These are phyloP conservation scores for Nannochloropsis granulata DNA, from an alignment of 108 stramenopile species.

Conservation along the genomic window DNA sequence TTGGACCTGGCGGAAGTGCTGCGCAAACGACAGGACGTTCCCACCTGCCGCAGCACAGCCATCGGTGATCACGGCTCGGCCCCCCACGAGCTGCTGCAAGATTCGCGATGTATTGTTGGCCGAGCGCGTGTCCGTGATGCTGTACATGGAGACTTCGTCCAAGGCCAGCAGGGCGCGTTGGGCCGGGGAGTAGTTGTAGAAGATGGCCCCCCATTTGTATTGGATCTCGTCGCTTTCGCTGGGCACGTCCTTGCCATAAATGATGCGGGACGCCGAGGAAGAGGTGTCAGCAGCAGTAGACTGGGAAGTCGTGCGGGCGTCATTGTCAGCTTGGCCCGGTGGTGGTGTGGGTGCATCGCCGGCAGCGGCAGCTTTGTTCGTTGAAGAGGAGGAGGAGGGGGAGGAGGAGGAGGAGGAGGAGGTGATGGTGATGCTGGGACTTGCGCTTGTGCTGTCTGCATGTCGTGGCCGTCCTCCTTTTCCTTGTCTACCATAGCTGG, in stretches of 20 bases:
- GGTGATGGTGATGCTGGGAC: too few species aligned
- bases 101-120: neutral
- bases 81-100: neutral
- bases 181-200: neutral
- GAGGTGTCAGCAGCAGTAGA: neutral
- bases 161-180: neutral
- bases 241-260: neutral
- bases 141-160: neutral
- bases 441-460: too few species aligned
- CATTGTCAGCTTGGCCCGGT: too few species aligned
- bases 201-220: neutral
- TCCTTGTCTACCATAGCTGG: too few species aligned
- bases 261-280: neutral
- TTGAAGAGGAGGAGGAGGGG: too few species aligned
- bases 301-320: neutral
- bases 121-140: neutral
- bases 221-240: neutral
- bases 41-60: neutral
- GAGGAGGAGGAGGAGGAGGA: too few species aligned
- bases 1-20: neutral
- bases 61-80: neutral
- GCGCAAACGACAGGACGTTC: neutral
- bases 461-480: too few species aligned
- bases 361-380: too few species aligned
- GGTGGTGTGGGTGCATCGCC: too few species aligned